Evolutionary conservation across 768 basidiomycete genomes (phyloP), one percentile per base, ranked within the genome.

Genomic region (Termitomyces heimii): DNA sequence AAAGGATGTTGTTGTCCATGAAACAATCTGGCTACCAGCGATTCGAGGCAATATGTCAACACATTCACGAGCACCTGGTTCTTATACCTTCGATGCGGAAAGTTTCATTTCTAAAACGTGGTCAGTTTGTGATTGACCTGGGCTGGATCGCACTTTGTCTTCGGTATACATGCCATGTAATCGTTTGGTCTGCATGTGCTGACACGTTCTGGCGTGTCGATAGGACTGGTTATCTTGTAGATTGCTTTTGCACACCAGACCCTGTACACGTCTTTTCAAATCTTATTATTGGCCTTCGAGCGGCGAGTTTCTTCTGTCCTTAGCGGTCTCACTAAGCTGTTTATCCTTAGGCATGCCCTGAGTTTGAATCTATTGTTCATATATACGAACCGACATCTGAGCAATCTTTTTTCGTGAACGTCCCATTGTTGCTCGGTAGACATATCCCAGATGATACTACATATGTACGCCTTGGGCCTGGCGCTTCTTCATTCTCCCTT

Each of bases 401-500:
- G 14, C 84, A 86, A 61, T 78, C 81, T 2, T 84, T 86, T 66
- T 73, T 86, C 56, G 74, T 84, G 31, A 83, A 85, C 61, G 55
- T 61, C 28, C 53, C 53, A 2, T 60, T 71, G 37, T 64, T 74
- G 6, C 44, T 60, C 3, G 22, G 26, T 40, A 51, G 42, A 46
- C 34, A 14, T 22, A 37, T 42, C 28, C 14, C 26, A 44, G 31
- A 42, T 35, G 16, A 45, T 49, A 22, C 55, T 40, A 54, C 59
- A 9, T 66, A 67, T 37, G 58, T 68, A 22, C 45, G 53, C 20
- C 60, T 67, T 42, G 48, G 50, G 10, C 49, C 49, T 56, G 60
- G 61, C n/a, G 61, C 58, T 4, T 53, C 58, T 20, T 52, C 57
- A 26, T 54, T 54, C 37, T 56, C 58, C 16, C 46, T 62, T 29